Evolutionary conservation across 148 eudicot species (phyloP), one percentile per base, ranked within the genome.

Genomic region (Polygonum maritimum): DNA sequence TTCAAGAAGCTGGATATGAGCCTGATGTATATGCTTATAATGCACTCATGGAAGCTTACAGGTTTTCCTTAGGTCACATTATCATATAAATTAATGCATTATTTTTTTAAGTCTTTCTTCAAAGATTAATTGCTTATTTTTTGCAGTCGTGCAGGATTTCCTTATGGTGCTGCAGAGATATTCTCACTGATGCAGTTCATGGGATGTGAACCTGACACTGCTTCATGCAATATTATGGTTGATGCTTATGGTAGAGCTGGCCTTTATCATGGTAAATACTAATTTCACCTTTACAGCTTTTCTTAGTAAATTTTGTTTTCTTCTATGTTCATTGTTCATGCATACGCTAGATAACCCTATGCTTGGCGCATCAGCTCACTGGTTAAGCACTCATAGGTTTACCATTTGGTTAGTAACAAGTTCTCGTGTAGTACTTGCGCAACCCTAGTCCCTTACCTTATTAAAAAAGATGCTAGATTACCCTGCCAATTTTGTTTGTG

Each of bases 211-310:
- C 96, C 98, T 45, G 98, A 90, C 74, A 84, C 83, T 84, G 98
- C 93, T 45, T 93, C 98, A 48, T 91, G 83, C 73, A 93, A 92
- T 47, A 93, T 93, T 21, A 90, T 93, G 96, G 86, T 93, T 62
- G 98, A 93, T 84, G 96, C 98, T 26, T 93, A 89, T 78, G 96
- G 98, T 44, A 90, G 92, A 88, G 90, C 91, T 60, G 93, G 98
- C 80, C 88, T 90, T 52, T 83, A 87, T 76, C 85, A 86, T 48
- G 95, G 95, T 89, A 84, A 75, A 10, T 0, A 48, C 55, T 19
- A n/a, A 40, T 5, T 71, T 44, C 14, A 18, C 47, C 47, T 44
- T 44, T 44, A 8, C 47, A 44, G 9, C 9, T 44, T 44, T 44
- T 6, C 47, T 44, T 7, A 9, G 47, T 44, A 44, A 44, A 39